Base-by-base conservation (phyloP, 2,329 filamentous ascomycete species). In the Cytospora schulzeri region DNA sequence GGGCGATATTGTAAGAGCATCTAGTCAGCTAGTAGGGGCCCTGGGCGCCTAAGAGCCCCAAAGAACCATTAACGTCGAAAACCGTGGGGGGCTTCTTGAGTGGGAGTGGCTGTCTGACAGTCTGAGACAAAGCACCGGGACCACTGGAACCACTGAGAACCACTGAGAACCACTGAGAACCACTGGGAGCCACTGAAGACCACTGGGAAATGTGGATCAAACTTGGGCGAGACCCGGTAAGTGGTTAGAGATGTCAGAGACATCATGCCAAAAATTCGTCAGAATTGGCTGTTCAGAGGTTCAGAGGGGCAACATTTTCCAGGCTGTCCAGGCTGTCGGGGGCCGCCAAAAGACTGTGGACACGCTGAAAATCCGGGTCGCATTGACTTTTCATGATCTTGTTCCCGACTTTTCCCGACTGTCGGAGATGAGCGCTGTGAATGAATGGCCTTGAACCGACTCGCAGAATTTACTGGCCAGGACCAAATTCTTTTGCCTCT, bases 381-480 rank as follows among this genome's bases (percentile, higher is more conserved):
- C 38, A 4, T 7, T 41, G 38, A 57, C 31, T 33, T 35, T 33
- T 24, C 29, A 51, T 53, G 57, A 24, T 28, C 17, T 9, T 9
- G 48, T 48, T 56, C 38, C 64, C 64, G 64, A 52, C 38, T 64
- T 64, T 31, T 64, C 64, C 64, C 64, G 64, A 24, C 33, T 1
- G 8, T 35, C 56, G 60, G 33, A 64, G 65, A 70, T 69, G 57
- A 62, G 60, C 60, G 52, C 59, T 33, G 29, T 31, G 35, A n/a
- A n/a, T 19, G 38, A 33, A 14, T n/a, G 58, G 33, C 58, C 58
- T 61, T 33, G 58, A 61, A 31, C 31, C 50, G 24, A 24, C 35
- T 41, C 33, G 33, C 38, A 33, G 31, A 12, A 33, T 11, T 33
- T 5, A 31, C 29, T 31, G 29, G n/a, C n/a, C n/a, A n/a, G 29